Evolutionary conservation across 805 yeast genomes (phyloP).

Genomic region (Starmerella kuoi): DNA sequence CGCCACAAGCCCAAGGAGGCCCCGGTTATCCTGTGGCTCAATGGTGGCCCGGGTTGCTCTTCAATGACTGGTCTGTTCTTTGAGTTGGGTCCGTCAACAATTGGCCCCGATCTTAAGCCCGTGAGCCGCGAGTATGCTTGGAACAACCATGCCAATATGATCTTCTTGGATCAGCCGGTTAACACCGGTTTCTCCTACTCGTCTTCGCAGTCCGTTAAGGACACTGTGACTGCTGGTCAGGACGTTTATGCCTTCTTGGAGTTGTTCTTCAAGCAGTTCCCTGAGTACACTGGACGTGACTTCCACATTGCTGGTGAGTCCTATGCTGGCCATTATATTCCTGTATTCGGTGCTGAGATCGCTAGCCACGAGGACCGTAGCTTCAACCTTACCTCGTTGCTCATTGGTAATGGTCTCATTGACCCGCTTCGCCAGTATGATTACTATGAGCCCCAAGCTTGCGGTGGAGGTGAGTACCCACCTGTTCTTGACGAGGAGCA

Average conservation of each 20-base stretch:
- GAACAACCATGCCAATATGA: conserved; percentile 75
- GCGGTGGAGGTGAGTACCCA: conserved; percentile 81
- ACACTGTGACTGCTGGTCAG: conserved; percentile 70
- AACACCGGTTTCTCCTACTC: conserved; percentile 72
- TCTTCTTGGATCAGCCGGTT: conserved; percentile 81
- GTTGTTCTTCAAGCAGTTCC: conserved; percentile 65
- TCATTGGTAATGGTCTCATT: conserved; percentile 86
- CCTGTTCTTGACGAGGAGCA: conserved; percentile 64
- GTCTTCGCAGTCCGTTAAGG: conserved; percentile 41
- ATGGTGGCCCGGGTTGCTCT: conserved; percentile 94
- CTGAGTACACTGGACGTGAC: conserved; percentile 39
- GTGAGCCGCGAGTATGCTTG: conserved; percentile 64
- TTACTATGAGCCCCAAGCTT: conserved; percentile 84
- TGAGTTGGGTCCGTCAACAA: conserved; percentile 73
- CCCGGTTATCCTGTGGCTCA: conserved; percentile 77
- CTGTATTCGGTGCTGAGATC: conserved; percentile 77
- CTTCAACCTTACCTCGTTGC: conserved; percentile 59
- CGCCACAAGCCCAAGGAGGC: conserved; percentile 79
- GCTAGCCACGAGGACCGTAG: conserved; percentile 47
- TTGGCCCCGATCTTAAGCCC: conserved; percentile 49
- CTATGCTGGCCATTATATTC: conserved; percentile 84
- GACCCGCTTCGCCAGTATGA: conserved; percentile 72
- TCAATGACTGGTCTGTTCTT: conserved; percentile 77
- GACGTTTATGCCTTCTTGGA: conserved; percentile 72
- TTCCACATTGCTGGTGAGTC: conserved; percentile 88